Evolutionary conservation across 164 flowering plant genomes (phyloP).

Genomic region (Brasenia schreberi): DNA sequence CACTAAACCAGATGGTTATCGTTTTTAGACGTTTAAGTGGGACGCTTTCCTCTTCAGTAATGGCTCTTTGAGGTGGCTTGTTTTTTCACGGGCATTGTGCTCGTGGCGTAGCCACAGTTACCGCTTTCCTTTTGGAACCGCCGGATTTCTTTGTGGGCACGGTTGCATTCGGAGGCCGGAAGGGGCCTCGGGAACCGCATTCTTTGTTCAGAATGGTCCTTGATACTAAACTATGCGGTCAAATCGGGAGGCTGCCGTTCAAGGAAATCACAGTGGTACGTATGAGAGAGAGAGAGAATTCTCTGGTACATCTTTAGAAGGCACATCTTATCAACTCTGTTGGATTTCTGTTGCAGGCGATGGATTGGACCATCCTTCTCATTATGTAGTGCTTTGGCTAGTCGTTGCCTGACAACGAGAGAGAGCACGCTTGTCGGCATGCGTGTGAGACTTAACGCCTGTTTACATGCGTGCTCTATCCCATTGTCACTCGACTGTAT

Average conservation of each 20-base stretch:
- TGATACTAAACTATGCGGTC: neutral
- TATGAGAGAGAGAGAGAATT: neutral
- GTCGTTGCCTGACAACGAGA: neutral
- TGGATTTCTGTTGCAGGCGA: neutral
- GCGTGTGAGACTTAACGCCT: neutral
- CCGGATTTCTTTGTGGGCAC: too few relatives aligned
- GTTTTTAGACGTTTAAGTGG: too few relatives aligned
- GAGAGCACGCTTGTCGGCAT: neutral
- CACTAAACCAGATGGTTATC: too few relatives aligned
- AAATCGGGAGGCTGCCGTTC: neutral
- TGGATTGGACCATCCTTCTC: neutral
- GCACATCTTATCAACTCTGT: neutral
- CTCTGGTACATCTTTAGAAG: neutral
- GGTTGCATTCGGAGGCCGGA: too few relatives aligned
- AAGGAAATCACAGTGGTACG: neutral
- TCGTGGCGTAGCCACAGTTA: neutral
- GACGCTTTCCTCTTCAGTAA: neutral
- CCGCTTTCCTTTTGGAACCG: neutral
- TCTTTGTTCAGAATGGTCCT: neutral
- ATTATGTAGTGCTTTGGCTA: neutral
- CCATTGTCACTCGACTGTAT: neutral
- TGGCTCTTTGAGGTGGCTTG: neutral
- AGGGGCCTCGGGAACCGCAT: neutral
- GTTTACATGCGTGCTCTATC: neutral
- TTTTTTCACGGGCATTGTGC: neutral